These are phyloP conservation scores for Microbotryum lychnidis-dioicae DNA, from an alignment of 1,284 basidiomycete genomes.

Conservation along the genomic window DNA sequence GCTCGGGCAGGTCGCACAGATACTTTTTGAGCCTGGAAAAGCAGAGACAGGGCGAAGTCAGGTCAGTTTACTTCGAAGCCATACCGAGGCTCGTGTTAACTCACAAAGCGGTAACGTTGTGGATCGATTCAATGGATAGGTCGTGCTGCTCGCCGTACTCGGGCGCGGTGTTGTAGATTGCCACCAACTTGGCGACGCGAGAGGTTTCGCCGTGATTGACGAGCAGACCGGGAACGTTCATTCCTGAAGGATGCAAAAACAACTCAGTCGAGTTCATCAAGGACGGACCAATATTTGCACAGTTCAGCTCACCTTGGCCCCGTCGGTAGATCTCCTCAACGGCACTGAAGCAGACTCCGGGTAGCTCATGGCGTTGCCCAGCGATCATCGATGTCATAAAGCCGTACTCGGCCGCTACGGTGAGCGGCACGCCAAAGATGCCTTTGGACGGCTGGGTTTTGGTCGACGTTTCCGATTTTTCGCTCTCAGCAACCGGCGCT, in stretches of 20 bases:
- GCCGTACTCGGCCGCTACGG: constrained; percentile 33
- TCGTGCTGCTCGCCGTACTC: constrained; percentile 40
- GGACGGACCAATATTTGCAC: no score
- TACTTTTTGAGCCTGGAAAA: constrained; percentile 46
- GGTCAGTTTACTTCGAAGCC: background rate
- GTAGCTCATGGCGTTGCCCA: constrained; percentile 39
- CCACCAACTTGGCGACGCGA: constrained; percentile 37
- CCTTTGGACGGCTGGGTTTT: background rate
- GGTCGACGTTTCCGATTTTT: background rate
- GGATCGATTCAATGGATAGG: constrained; percentile 50
- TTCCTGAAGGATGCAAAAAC: constrained; percentile 26
- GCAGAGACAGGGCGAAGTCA: no score
- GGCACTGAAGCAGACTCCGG: constrained; percentile 38
- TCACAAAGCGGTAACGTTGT: constrained; percentile 53
- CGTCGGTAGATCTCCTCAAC: constrained; percentile 42
- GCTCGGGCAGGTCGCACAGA: constrained; percentile 49
- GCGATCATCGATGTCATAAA: constrained; percentile 40
- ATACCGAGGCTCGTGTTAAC: background rate
- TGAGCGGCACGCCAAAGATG: constrained; percentile 35
- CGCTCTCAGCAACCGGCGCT: constrained; percentile 3
- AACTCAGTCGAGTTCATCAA: background rate
- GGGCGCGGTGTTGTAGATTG: constrained; percentile 37
- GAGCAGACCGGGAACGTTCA: constrained; percentile 39
- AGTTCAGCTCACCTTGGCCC: constrained; percentile 31
- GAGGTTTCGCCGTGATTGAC: constrained; percentile 37